Evolutionary conservation across 495 filamentous ascomycete genomes (phyloP).

Genomic region (Parachaetomium inaequale): DNA sequence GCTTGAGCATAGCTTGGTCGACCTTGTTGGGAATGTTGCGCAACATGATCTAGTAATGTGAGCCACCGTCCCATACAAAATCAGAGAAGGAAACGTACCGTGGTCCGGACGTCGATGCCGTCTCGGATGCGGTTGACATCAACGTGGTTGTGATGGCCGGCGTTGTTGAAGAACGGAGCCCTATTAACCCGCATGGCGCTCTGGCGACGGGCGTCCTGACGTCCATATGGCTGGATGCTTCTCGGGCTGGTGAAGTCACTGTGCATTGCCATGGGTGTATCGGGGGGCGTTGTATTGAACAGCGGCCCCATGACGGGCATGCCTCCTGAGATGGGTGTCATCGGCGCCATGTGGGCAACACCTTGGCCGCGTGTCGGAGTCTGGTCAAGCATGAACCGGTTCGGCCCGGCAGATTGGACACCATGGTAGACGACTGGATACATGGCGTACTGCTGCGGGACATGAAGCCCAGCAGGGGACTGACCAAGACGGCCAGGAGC

Average conservation of each 20-base stretch:
- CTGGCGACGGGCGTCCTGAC: constrained; percentile 38
- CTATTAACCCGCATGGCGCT: constrained; percentile 39
- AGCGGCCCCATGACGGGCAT: constrained; percentile 27
- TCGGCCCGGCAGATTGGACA: constrained; percentile 20
- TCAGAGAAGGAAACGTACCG: constrained; percentile 47
- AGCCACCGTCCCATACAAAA: constrained; percentile 8
- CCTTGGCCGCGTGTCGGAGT: constrained; percentile 33
- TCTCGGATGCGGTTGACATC: constrained; percentile 62
- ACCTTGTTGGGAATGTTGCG: constrained; percentile 94
- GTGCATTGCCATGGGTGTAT: constrained; percentile 34
- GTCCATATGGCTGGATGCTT: constrained; percentile 28
- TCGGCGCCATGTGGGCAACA: constrained; percentile 19
- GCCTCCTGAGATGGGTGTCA: constrained; percentile 25
- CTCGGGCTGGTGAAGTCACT: constrained; percentile 31
- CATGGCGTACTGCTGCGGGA: constrained; percentile 29
- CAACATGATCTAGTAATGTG: constrained; percentile 74
- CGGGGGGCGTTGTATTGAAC: constrained; percentile 32
- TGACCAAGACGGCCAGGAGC: constrained; percentile 11
- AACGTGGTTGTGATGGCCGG: constrained; percentile 61
- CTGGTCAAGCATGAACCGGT: constrained; percentile 37
- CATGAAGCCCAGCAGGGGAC: constrained; percentile 17
- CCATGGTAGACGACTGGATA: constrained; percentile 37
- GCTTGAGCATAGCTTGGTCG: constrained; percentile 73
- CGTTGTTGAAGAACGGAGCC: constrained; percentile 41
- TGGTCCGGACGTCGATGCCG: constrained; percentile 69